These are phyloP conservation scores for Fusarium albidum DNA, from an alignment of 2,329 filamentous ascomycete species.

Conservation along the genomic window DNA sequence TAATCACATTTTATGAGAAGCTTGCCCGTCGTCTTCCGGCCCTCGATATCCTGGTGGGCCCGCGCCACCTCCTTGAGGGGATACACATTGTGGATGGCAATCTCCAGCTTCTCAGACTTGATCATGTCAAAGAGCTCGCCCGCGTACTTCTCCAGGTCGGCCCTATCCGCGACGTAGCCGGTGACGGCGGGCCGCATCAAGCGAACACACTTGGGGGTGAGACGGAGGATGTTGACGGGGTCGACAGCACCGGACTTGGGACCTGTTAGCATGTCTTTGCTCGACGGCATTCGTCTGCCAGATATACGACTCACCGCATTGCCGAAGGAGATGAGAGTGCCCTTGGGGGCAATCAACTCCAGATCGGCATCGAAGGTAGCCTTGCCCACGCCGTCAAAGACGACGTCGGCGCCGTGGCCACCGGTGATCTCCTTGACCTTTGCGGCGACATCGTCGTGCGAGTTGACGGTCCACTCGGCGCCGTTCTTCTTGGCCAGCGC, in stretches of 20 bases:
- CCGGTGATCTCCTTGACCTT: constrained; percentile 75
- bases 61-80: constrained; percentile 74
- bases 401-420: constrained; percentile 75
- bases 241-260: constrained; percentile 72
- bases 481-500: constrained; percentile 74
- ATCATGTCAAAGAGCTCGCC: constrained; percentile 79
- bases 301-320: constrained; percentile 70
- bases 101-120: constrained; percentile 71
- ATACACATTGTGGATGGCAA: constrained; percentile 80
- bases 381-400: constrained; percentile 89
- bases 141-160: constrained; percentile 76
- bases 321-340: constrained; percentile 79
- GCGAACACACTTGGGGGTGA: constrained; percentile 79
- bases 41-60: constrained; percentile 82
- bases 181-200: constrained; percentile 78
- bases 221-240: constrained; percentile 64
- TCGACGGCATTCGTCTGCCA: too few relatives aligned
- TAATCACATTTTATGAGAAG: constrained; percentile 73
- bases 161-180: constrained; percentile 72
- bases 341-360: constrained; percentile 78
- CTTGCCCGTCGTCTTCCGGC: constrained; percentile 85
- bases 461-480: constrained; percentile 77
- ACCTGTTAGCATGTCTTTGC: constrained; percentile 17
- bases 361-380: constrained; percentile 82
- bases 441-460: constrained; percentile 64